These are phyloP conservation scores for Wickerhamomyces bovis DNA, from an alignment of 805 yeast genomes.

Conservation along the genomic window DNA sequence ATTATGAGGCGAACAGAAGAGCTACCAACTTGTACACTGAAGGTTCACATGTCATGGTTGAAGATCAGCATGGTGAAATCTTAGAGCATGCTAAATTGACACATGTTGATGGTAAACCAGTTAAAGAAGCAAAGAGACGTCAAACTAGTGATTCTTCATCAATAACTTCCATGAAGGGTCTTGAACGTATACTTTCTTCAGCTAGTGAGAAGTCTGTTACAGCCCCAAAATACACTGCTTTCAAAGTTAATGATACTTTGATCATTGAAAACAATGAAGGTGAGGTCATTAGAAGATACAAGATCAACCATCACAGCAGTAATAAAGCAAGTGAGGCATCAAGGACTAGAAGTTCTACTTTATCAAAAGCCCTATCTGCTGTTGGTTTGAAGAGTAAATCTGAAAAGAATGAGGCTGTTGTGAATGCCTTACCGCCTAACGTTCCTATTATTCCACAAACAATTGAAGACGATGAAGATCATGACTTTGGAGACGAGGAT, in stretches of 20 bases:
- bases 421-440: neutral
- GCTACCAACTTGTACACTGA: slow-evolving; percentile 52
- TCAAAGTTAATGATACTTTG: slow-evolving; percentile 69
- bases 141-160: slow-evolving; percentile 16
- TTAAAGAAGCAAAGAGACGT: slow-evolving; percentile 4
- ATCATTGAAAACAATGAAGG: slow-evolving; percentile 90
- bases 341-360: slow-evolving; percentile 31
- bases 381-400: slow-evolving; percentile 42
- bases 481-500: slow-evolving; percentile 18
- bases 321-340: slow-evolving; percentile 1
- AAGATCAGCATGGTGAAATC: slow-evolving; percentile 80
- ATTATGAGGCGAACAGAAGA: slow-evolving; percentile 24
- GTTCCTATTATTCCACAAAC: neutral
- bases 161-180: slow-evolving; percentile 11
- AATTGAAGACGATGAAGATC: slow-evolving; percentile 13
- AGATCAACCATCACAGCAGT: slow-evolving; percentile 50
- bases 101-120: slow-evolving; percentile 19
- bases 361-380: slow-evolving; percentile 42
- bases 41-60: slow-evolving; percentile 66
- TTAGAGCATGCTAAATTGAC: slow-evolving; percentile 46
- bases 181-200: slow-evolving; percentile 8
- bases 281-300: slow-evolving; percentile 80
- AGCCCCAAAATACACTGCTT: slow-evolving; percentile 48
- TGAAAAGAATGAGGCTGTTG: neutral
- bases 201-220: slow-evolving; percentile 4